Percentiles rank a stretch among this genome's conserved stretches.
Evolutionary conservation across 2,329 filamentous ascomycete genomes (phyloP).

Genomic region (Colletotrichum godetiae): DNA sequence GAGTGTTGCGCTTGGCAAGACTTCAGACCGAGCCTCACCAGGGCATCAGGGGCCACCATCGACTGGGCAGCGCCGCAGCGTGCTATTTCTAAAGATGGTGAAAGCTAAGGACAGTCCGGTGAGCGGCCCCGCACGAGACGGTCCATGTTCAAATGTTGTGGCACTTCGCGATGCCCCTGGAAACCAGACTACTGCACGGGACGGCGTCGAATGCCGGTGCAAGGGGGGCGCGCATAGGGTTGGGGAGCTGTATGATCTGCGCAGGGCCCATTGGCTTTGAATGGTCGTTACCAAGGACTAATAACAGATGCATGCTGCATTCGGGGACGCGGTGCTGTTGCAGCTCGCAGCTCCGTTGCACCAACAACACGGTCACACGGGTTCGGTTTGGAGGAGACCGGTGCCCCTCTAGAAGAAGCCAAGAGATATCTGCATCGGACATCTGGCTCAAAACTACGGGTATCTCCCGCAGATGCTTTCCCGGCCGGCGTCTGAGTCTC

Average conservation of each 20-base stretch:
- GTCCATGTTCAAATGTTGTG: background rate
- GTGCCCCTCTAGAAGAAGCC: conserved; percentile 2
- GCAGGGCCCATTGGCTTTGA: conserved; percentile 11
- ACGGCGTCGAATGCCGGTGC: conserved; percentile 14
- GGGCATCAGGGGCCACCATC: background rate
- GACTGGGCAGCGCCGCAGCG: background rate
- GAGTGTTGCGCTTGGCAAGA: conserved; percentile 13
- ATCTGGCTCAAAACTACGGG: conserved; percentile 5
- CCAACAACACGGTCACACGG: background rate
- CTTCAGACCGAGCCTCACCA: background rate
- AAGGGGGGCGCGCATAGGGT: background rate
- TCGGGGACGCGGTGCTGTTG: background rate
- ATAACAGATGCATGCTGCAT: background rate
- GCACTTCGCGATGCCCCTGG: background rate
- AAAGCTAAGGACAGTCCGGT: background rate
- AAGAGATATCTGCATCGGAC: conserved; percentile 2
- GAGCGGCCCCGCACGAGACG: conserved; percentile 6
- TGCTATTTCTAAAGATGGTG: background rate
- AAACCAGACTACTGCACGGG: conserved; percentile 23
- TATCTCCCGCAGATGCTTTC: background rate
- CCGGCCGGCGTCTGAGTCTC: background rate
- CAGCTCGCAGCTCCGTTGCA: conserved; percentile 7
- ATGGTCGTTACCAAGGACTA: background rate
- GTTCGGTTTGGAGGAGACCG: background rate
- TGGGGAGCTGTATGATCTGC: conserved; percentile 22